Evolutionary conservation across 1,284 basidiomycete species (phyloP), one percentile per base, ranked within the genome.

Genomic region (Boletellus deceptivus): DNA sequence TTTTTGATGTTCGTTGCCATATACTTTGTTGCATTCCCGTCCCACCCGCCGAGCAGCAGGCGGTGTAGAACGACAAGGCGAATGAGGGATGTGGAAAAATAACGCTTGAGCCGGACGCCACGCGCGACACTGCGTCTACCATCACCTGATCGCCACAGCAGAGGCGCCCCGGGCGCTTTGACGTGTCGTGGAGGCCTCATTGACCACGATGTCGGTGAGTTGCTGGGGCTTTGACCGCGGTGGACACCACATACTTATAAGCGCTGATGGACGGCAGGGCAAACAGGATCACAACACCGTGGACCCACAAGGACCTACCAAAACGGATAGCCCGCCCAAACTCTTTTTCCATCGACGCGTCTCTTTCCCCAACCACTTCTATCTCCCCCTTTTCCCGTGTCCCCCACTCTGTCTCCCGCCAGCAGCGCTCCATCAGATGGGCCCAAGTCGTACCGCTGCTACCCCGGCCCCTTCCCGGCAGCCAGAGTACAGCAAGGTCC

Each of bases 231-330:
- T 46, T 46, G 44, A 7, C 25, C 44, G 42, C 8, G 22, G 44
- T 46, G 25, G 25, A 20, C 35, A 29, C 29, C 29, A 46, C 25
- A 46, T 46, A 38, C n/a, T n/a, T n/a, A n/a, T 46, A 44, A 44
- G 24, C 14, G 20, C 14, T 14, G 2, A 29, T 2, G 10, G 7
- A 22, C 38, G n/a, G 22, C 6, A 29, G 42, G 31, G 47, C 43
- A 70, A 67, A 70, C 61, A 66, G 43, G 37, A 53, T 41, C 66
- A 69, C 56, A 67, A 67, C 55, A 70, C 40, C 17, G 33, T 65
- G 64, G 64, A 70, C 64, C 68, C 55, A 67, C 64, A 67, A 33
- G 62, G 54, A 69, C 56, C 64, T 64, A 67, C 64, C 55, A 69
- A 70, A 69, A 62, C 43, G 56, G 64, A 57, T 54, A 34, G 16